These are phyloP conservation scores for Protomyces lactucae-debilis DNA, from an alignment of 1,139 yeast species.

Conservation along the genomic window DNA sequence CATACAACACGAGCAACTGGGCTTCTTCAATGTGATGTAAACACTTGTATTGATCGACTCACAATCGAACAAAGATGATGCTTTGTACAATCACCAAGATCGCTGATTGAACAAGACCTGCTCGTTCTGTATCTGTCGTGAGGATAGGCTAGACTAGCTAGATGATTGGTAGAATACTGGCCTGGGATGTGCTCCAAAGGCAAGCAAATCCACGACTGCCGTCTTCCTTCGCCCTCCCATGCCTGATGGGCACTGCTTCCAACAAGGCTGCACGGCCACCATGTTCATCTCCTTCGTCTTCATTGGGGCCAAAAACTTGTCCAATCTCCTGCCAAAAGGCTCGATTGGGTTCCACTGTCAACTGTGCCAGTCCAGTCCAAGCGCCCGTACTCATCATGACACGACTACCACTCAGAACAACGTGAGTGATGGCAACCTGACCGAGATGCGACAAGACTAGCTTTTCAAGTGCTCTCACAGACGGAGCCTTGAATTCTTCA, in stretches of 20 bases:
- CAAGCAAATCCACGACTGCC: neutral
- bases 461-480: neutral
- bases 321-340: neutral
- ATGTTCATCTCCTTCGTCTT: neutral
- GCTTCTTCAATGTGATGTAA: slow-evolving; percentile 3
- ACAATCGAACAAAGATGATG: slow-evolving; percentile 24
- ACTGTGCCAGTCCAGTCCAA: neutral
- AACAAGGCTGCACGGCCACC: neutral
- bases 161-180: neutral
- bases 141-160: neutral
- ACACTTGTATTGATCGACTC: slow-evolving; percentile 25
- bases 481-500: neutral
- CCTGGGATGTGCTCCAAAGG: neutral
- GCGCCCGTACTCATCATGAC: neutral
- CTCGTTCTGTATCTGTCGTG: neutral
- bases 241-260: neutral
- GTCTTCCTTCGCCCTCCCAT: neutral
- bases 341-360: neutral
- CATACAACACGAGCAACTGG: too few species aligned
- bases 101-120: slow-evolving; percentile 11
- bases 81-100: slow-evolving; percentile 23
- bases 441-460: neutral
- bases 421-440: neutral
- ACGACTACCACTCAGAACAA: neutral
- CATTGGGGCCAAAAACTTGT: neutral